Base-by-base conservation (phyloP, 257 asterid genomes). In the Gentiana dahurica region DNA sequence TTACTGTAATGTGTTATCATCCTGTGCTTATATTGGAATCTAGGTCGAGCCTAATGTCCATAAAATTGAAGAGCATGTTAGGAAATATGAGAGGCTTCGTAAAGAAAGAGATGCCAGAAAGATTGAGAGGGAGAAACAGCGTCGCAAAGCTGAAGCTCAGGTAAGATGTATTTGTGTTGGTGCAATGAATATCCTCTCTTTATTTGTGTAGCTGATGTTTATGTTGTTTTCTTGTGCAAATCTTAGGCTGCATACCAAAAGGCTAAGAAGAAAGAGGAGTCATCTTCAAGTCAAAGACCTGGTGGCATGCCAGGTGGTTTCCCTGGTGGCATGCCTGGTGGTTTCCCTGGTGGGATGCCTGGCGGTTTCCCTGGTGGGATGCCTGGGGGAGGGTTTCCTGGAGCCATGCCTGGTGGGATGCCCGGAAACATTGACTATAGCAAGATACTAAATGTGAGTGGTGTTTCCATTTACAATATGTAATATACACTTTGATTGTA, bases 41-140 rank as follows among this genome's bases (percentile, higher is more conserved):
- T 62, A 91, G 98, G 97, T 88, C 62, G 98, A 88, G 72, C 97
- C 98, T 46, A 92, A 83, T 73, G 97, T 75, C 6, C 97, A 84
- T 63, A 92, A 80, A 76, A 81, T 92, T 60, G 98, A 92, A 71
- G 97, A 88, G 57, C 98, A 92, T 71, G 82, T 80, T 34, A 75
- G 86, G 72, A 92, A 92, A 55, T 92, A 92, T 67, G 97, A 88
- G 7, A 79, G 93, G 79, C 82, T 92, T 64, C 85, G 82, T 8
- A 92, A 92, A 75, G 98, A 92, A 77, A 75, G 90, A 68, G 94
- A 81, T 50, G 93, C 83, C 45, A 78, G 75, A 71, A 85, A 71
- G 72, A 57, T 12, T 65, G 95, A 91, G 70, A 82, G 76, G 44
- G 94, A 83, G 71, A 68, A 95, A 55, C 93, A 63, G 54, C 94